These are phyloP conservation scores for Colletotrichum camelliae DNA, from an alignment of 2,329 filamentous ascomycete genomes.

Conservation along the genomic window DNA sequence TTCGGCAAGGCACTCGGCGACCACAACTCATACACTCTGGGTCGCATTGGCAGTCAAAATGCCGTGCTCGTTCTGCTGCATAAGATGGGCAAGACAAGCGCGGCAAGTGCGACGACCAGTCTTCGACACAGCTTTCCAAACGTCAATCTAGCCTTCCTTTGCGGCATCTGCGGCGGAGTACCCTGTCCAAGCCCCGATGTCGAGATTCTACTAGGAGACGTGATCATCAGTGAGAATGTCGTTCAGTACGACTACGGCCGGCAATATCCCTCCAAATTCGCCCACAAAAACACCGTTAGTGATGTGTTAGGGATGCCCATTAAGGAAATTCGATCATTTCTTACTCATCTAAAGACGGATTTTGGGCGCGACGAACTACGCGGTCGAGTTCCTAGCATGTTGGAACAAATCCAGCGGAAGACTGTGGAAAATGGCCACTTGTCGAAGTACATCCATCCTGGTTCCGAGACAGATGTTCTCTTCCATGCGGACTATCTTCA, in stretches of 20 bases:
- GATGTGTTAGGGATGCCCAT: constrained; percentile 31
- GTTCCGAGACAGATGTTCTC: constrained; percentile 30
- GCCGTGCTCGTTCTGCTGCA: constrained; percentile 33
- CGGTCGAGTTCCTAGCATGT: fast-evolving
- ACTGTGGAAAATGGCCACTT: neutral
- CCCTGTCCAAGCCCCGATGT: constrained; percentile 14
- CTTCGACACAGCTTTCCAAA: constrained; percentile 37
- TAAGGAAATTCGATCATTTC: constrained; percentile 30
- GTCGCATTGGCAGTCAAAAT: constrained; percentile 27
- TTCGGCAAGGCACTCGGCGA: constrained; percentile 30
- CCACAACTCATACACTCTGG: constrained; percentile 32
- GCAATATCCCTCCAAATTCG: constrained; percentile 28
- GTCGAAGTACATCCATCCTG: constrained; percentile 29
- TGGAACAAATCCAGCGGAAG: neutral
- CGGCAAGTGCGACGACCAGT: constrained; percentile 28
- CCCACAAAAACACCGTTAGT: constrained; percentile 26
- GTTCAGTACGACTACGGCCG: constrained; percentile 33
- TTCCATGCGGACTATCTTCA: constrained; percentile 35
- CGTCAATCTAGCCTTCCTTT: constrained; percentile 39
- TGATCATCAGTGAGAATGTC: constrained; percentile 33
- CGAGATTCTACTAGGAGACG: constrained; percentile 35
- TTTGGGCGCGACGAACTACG: constrained; percentile 17
- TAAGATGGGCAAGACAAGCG: constrained; percentile 32
- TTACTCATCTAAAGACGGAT: constrained; percentile 19
- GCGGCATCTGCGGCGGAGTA: constrained; percentile 46